Conservation (phyloP, 768 basidiomycete species). For the Suillus luteus region DNA sequence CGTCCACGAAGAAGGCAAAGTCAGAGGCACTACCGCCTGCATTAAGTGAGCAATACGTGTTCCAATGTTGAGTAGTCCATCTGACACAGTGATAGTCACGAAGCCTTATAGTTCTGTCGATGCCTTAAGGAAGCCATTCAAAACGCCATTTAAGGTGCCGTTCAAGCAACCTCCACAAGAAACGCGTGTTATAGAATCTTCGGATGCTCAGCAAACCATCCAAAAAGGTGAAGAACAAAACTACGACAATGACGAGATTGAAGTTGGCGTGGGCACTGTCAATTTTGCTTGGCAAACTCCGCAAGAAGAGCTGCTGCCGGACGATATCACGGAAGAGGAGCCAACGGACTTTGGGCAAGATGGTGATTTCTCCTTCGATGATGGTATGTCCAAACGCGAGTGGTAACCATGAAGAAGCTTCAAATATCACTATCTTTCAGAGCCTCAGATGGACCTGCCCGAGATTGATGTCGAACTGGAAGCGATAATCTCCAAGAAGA, state of each 20-base stretch:
- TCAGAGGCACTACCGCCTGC: constrained; percentile 24
- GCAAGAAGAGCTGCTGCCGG: not conserved
- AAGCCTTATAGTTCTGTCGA: constrained; percentile 45
- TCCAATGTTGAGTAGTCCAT: not conserved
- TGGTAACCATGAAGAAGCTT: constrained; percentile 6
- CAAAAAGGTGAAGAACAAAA: not conserved
- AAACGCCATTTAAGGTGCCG: constrained; percentile 43
- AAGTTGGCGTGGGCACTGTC: constrained; percentile 8
- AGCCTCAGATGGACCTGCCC: constrained; percentile 23
- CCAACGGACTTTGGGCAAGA: not conserved
- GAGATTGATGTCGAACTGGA: constrained; percentile 42
- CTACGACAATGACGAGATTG: constrained; percentile 1
- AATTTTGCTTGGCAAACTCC: constrained; percentile 15
- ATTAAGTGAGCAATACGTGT: constrained; percentile 21
- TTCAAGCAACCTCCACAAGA: constrained; percentile 31
- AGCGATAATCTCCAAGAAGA: constrained; percentile 41
- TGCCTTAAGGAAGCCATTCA: constrained; percentile 51
- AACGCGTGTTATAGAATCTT: not conserved
- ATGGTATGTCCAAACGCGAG: not conserved
- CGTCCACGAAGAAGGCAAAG: constrained; percentile 26
- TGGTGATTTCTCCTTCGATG: no score
- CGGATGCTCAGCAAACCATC: not conserved
- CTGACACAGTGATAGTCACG: constrained; percentile 39
- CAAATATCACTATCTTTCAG: not conserved
- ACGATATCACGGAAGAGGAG: not conserved